phyloP scores from a whole-genome alignment of 768 basidiomycete species.

The Agrocybe pediades region DNA sequence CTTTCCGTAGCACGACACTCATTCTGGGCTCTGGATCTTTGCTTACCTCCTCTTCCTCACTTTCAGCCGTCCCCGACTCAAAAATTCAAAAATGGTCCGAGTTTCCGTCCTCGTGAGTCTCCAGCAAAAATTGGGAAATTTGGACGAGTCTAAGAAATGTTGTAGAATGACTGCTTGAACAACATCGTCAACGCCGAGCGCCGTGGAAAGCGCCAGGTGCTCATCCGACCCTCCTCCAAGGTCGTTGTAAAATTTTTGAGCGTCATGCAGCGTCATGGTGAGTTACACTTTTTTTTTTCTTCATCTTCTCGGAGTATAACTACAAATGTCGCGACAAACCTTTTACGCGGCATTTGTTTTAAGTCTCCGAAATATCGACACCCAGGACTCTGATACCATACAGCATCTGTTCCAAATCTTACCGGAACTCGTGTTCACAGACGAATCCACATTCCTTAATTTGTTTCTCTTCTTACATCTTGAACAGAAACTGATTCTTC shows the following conservation, averaged over 20 bases:
- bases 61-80: constrained; percentile 17
- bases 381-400: constrained; percentile 56
- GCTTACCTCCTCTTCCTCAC: constrained; percentile 31
- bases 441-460: constrained; percentile 45
- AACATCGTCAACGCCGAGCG: constrained; percentile 99
- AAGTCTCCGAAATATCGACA: constrained; percentile 75
- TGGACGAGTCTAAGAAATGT: neutral
- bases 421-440: constrained; percentile 56
- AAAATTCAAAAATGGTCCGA: constrained; percentile 73
- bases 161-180: constrained; percentile 70
- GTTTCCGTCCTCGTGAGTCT: constrained; percentile 83
- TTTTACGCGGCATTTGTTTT: constrained; percentile 76
- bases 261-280: constrained; percentile 99
- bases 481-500: constrained; percentile 8
- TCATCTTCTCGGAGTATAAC: constrained; percentile 73
- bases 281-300: constrained; percentile 31
- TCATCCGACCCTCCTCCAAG: constrained; percentile 96
- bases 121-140: neutral
- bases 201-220: constrained; percentile 98
- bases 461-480: constrained; percentile 15
- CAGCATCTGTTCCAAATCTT: constrained; percentile 44
- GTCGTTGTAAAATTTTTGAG: constrained; percentile 97
- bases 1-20: constrained; percentile 85
- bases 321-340: constrained; percentile 67
- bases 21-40: constrained; percentile 57